phyloP scores from a whole-genome alignment of 2,329 filamentous ascomycete species.

The Phaeosphaeria sp. region DNA sequence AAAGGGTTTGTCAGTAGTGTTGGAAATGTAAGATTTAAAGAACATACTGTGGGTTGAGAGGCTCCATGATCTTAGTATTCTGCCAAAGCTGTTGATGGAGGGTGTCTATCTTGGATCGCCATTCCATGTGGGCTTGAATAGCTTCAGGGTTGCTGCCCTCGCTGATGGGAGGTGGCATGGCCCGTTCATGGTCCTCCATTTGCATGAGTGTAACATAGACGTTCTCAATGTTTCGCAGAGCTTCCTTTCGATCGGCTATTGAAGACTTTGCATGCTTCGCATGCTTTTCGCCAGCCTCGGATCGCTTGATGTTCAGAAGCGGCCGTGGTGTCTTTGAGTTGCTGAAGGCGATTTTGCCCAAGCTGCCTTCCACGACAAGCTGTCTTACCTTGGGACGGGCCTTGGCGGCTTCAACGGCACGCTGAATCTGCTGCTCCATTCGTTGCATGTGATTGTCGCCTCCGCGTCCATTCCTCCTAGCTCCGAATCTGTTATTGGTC shows the following conservation, averaged over 20 bases:
- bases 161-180: constrained; percentile 72
- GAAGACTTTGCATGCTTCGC: constrained; percentile 54
- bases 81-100: constrained; percentile 84
- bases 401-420: constrained; percentile 96
- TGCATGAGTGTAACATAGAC: constrained; percentile 90
- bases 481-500: constrained; percentile 82
- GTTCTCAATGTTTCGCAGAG: constrained; percentile 84
- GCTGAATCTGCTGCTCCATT: constrained; percentile 98
- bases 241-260: constrained; percentile 78
- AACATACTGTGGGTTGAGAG: constrained; percentile 67
- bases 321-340: constrained; percentile 98
- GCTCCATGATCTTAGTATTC: constrained; percentile 89
- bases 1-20: constrained; percentile 32
- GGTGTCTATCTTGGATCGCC: constrained; percentile 73
- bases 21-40: background rate
- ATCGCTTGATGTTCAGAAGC: constrained; percentile 91
- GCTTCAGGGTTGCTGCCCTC: constrained; percentile 71
- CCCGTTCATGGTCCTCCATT: constrained; percentile 90
- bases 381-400: constrained; percentile 98
- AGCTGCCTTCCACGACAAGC: constrained; percentile 90
- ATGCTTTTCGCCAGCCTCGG: constrained; percentile 66
- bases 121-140: constrained; percentile 77
- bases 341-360: constrained; percentile 98
- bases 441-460: constrained; percentile 97
- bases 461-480: constrained; percentile 77